Base-by-base conservation (phyloP, 176 grass and related monocot species). In the Carex scoparia region DNA sequence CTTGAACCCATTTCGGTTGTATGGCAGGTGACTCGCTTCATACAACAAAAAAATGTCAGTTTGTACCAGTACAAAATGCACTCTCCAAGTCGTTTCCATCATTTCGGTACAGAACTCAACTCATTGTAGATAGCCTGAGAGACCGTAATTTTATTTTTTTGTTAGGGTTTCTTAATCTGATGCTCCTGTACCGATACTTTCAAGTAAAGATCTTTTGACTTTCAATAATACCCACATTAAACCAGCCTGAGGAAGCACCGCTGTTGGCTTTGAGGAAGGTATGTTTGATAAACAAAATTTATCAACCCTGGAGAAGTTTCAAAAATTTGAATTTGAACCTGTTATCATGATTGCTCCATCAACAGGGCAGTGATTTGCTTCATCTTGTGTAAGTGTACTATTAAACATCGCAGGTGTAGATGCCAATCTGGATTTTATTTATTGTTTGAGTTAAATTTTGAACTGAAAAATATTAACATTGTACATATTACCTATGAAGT, bases 371-470 rank as follows among this genome's bases (percentile, higher is more conserved):
- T 86, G 88, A 85, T 88, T 80, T 68, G 33, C 83, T 75, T 95
- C 89, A 79, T 94, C 91, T 92, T 92, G 83, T 9, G 93, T 92
- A 87, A 98, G 87, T 81, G 95, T 95, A 61, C 95, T 98, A 80
- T 98, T 98, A 88, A 95, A 98, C 95, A 98, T 98, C 86, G 95
- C 95, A 27, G 95, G 95, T 56, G 95, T 98, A 89, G 95, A 95
- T 87, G 95, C 93, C 91, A 95, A 91, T 92, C 95, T 98, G 65
- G 58, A 92, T 70, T 51, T 83, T 27, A 27, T 88, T 80, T 40
- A 46, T 48, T 28, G 79, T 18, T 19, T 0, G 0, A 65, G 56
- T 65, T 81, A 46, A 12, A 81, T 27, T 64, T 37, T 42, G 79
- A 19, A 23, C 40, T 7, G 2, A 62, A 64, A 81, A 65, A 61